These are phyloP conservation scores for Cytospora paraplurivora DNA, from an alignment of 2,329 filamentous ascomycete species.

Conservation along the genomic window DNA sequence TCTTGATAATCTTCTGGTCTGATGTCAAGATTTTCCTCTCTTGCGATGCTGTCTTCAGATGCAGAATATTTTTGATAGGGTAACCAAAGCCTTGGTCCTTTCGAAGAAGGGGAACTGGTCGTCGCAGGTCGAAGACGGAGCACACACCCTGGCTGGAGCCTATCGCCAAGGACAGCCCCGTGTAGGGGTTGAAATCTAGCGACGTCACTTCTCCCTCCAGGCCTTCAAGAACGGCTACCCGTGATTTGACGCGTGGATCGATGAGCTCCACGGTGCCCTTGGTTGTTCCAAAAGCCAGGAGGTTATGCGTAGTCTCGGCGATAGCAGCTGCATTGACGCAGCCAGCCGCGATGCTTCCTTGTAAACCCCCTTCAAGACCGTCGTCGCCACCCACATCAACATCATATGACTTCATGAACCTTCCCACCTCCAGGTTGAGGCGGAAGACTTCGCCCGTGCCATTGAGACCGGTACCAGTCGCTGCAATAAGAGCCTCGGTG, in stretches of 20 bases:
- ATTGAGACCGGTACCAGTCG: slow-evolving; percentile 83
- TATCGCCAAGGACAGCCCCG: slow-evolving; percentile 81
- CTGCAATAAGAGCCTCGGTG: slow-evolving; percentile 82
- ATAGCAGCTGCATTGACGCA: slow-evolving; percentile 86
- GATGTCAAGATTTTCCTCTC: slow-evolving; percentile 88
- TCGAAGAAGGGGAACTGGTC: slow-evolving; percentile 79
- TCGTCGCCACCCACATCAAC: slow-evolving; percentile 88
- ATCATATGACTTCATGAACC: slow-evolving; percentile 94
- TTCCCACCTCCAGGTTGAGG: slow-evolving; percentile 85
- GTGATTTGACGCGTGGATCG: slow-evolving; percentile 82
- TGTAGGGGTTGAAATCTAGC: slow-evolving; percentile 74
- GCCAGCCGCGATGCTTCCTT: slow-evolving; percentile 83
- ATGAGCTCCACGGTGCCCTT: slow-evolving; percentile 97
- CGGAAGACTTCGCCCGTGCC: slow-evolving; percentile 91
- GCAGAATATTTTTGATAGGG: slow-evolving; percentile 80
- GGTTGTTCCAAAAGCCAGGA: slow-evolving; percentile 91
- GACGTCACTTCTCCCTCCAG: slow-evolving; percentile 79
- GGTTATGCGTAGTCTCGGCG: slow-evolving; percentile 85
- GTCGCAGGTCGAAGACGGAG: slow-evolving; percentile 88
- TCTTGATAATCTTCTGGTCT: slow-evolving; percentile 95
- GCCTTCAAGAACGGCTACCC: slow-evolving; percentile 74
- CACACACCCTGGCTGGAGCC: slow-evolving; percentile 88
- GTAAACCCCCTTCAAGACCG: slow-evolving; percentile 70
- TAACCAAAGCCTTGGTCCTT: slow-evolving; percentile 98
- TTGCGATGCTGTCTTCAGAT: slow-evolving; percentile 70